A percentile compares a stretch with the other conserved stretches of the same genome.
These are phyloP conservation scores for Przewalskia tangutica DNA, from an alignment of 257 asterid genomes.

Conservation along the genomic window DNA sequence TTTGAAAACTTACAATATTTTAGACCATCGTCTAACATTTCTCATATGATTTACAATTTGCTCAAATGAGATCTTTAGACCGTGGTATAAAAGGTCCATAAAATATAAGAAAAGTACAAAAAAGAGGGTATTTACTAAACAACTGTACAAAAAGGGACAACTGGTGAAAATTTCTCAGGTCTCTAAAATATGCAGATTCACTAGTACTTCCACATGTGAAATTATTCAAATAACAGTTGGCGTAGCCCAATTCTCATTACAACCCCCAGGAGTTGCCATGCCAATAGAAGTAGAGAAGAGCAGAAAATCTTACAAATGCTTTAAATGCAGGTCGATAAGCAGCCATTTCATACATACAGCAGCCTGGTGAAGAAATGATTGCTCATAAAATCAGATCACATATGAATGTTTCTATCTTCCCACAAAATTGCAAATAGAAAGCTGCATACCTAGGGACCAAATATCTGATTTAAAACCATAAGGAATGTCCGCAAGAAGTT, in stretches of 20 bases:
- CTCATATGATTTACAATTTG: too few relatives aligned
- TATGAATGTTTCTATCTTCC: background rate
- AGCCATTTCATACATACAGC: slow-evolving; percentile 98
- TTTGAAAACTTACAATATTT: too few relatives aligned
- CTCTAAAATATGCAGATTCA: background rate
- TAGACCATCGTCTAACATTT: too few relatives aligned
- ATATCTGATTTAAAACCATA: slow-evolving; percentile 97
- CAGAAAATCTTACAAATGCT: slow-evolving; percentile 68
- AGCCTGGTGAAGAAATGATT: slow-evolving; percentile 41
- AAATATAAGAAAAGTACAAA: too few relatives aligned
- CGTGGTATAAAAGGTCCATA: too few relatives aligned
- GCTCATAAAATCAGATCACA: background rate
- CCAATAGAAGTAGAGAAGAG: background rate
- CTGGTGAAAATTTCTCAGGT: background rate
- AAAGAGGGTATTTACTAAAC: too few relatives aligned
- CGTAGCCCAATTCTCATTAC: too few relatives aligned
- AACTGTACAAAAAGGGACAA: too few relatives aligned
- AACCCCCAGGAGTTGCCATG: background rate
- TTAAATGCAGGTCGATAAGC: slow-evolving; percentile 98
- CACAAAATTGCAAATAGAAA: background rate
- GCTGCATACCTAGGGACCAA: slow-evolving; percentile 85
- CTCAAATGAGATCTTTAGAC: too few relatives aligned
- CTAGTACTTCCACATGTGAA: background rate
- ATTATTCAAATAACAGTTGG: background rate
- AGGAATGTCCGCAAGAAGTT: slow-evolving; percentile 97